A percentile compares a stretch with the other conserved stretches of the same genome.
Evolutionary conservation across 805 yeast genomes (phyloP).

Genomic region (Candida manassasensis): DNA sequence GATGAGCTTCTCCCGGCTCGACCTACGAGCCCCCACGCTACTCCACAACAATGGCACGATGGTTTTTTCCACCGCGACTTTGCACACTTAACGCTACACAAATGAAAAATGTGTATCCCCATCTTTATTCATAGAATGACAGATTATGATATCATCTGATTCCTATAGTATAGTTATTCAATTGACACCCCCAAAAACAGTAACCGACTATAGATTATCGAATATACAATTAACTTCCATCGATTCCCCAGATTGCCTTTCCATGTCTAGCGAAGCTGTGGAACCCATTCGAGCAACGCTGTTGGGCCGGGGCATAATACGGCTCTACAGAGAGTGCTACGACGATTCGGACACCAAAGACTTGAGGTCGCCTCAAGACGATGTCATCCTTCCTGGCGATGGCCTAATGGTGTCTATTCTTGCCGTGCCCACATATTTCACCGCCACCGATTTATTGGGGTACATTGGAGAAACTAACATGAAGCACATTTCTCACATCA

Average conservation of each 20-base stretch:
- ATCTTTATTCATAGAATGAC: no score
- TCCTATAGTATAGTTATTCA: constrained; percentile 34
- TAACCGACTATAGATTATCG: constrained; percentile 30
- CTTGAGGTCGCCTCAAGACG: not conserved
- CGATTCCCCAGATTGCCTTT: constrained; percentile 15
- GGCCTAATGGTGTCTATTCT: constrained; percentile 70
- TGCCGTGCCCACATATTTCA: constrained; percentile 85
- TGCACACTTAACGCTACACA: no score
- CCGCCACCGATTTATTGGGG: constrained; percentile 78
- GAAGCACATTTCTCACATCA: constrained; percentile 59
- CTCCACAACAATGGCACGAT: no score
- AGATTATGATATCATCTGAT: constrained; percentile 38
- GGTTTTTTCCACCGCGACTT: no score
- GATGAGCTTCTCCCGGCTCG: no score
- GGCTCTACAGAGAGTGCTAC: constrained; percentile 56
- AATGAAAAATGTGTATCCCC: no score
- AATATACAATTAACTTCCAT: constrained; percentile 24
- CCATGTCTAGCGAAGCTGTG: constrained; percentile 17
- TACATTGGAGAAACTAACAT: constrained; percentile 65
- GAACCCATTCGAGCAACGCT: constrained; percentile 58
- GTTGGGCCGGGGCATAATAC: constrained; percentile 70
- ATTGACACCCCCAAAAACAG: constrained; percentile 9
- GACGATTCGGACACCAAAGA: constrained; percentile 11
- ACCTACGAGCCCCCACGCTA: no score
- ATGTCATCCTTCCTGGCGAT: constrained; percentile 35